Conservation (phyloP, 768 basidiomycete species). For the Mycena epipterygia region DNA sequence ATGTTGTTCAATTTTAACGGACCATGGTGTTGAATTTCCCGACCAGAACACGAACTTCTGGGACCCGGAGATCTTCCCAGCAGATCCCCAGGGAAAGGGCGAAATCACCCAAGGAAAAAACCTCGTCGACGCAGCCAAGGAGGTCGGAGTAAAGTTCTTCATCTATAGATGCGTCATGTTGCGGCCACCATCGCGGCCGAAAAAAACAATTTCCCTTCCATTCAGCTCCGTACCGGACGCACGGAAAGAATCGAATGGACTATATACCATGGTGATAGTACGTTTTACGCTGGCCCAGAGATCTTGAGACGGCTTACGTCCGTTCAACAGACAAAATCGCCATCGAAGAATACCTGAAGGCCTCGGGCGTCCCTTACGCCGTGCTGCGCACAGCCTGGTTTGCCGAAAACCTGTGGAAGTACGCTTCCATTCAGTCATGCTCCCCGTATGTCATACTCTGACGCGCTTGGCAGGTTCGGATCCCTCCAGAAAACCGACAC, state of each 20-base stretch:
- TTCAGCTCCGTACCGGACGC: background rate
- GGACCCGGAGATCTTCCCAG: conserved; percentile 36
- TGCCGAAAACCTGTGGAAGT: conserved; percentile 35
- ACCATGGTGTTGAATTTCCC: background rate
- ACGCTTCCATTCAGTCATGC: background rate
- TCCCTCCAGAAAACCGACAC: conserved; percentile 21
- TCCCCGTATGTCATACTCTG: no score
- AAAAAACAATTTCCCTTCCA: background rate
- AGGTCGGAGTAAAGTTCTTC: conserved; percentile 40
- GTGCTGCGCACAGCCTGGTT: conserved; percentile 28
- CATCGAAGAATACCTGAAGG: conserved; percentile 28
- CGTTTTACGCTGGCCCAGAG: background rate
- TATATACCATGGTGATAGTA: conserved; percentile 12
- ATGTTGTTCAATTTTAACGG: background rate
- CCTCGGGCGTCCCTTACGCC: conserved; percentile 31
- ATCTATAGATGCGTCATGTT: conserved; percentile 18
- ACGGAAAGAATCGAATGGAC: background rate
- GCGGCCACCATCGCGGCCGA: conserved; percentile 34
- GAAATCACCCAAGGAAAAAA: conserved; percentile 46
- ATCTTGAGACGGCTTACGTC: background rate
- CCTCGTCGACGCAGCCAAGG: conserved; percentile 44
- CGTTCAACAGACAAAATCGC: conserved; percentile 28
- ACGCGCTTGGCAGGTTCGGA: background rate
- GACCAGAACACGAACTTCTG: conserved; percentile 44
- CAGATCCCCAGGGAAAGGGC: conserved; percentile 28